Evolutionary conservation across 1,284 basidiomycete genomes (phyloP).

Genomic region (Cystobasidium sp.): DNA sequence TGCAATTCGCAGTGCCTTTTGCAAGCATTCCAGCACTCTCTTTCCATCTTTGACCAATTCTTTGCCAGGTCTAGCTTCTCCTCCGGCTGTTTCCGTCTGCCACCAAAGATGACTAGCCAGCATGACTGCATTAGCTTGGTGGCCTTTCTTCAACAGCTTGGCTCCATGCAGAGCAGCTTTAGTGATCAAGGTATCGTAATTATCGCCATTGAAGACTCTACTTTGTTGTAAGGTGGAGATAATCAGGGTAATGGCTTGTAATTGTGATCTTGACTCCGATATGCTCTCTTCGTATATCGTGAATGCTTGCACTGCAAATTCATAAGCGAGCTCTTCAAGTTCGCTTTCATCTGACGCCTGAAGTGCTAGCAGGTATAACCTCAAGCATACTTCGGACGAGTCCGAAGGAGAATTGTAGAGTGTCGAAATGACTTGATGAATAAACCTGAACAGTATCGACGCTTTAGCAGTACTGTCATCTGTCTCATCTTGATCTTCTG

Average conservation of each 20-base stretch:
- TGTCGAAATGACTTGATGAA: constrained; percentile 85
- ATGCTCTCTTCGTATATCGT: constrained; percentile 90
- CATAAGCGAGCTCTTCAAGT: constrained; percentile 90
- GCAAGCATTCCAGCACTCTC: constrained; percentile 89
- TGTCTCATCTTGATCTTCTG: constrained; percentile 39
- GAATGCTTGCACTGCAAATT: constrained; percentile 74
- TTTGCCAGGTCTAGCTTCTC: constrained; percentile 62
- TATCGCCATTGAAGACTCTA: constrained; percentile 83
- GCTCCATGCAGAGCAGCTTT: constrained; percentile 93
- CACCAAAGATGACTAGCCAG: constrained; percentile 95
- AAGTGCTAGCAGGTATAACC: constrained; percentile 89
- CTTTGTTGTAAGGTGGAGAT: constrained; percentile 83
- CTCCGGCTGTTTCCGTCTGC: constrained; percentile 69
- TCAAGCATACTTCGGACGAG: constrained; percentile 82
- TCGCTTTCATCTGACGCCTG: constrained; percentile 90
- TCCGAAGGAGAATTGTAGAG: constrained; percentile 83
- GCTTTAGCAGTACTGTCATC: constrained; percentile 71
- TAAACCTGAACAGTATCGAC: constrained; percentile 83
- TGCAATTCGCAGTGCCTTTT: constrained; percentile 89
- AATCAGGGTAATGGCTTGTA: constrained; percentile 89
- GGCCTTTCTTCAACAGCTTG: constrained; percentile 91
- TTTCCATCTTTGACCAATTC: constrained; percentile 90
- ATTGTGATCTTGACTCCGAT: constrained; percentile 85
- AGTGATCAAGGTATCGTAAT: constrained; percentile 92
- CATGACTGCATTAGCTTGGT: constrained; percentile 91